These are phyloP conservation scores for Stagonosporopsis cucurbitacearum DNA, from an alignment of 2,329 filamentous ascomycete genomes.

Conservation along the genomic window DNA sequence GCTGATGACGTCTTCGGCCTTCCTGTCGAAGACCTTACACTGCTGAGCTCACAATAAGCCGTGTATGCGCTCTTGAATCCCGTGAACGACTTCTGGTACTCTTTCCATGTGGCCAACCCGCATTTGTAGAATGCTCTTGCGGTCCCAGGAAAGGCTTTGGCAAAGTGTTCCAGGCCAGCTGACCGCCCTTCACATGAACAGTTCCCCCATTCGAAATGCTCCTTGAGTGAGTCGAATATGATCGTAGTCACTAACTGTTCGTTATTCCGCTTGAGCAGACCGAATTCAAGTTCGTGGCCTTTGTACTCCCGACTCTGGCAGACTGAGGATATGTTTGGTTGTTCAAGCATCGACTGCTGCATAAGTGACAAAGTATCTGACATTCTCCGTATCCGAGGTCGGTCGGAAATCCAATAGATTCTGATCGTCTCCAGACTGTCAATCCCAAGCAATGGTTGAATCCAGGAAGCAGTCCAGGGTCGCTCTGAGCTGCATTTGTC, in stretches of 20 bases:
- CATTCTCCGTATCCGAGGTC: slow-evolving; percentile 20
- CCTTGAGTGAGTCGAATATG: background rate
- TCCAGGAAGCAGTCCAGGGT: slow-evolving; percentile 24
- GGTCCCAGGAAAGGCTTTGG: background rate
- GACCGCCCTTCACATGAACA: slow-evolving; percentile 4
- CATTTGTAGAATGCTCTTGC: slow-evolving; percentile 4
- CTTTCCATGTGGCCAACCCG: slow-evolving; percentile 12
- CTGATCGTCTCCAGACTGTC: slow-evolving; percentile 21
- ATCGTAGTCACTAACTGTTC: background rate
- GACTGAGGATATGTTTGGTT: background rate
- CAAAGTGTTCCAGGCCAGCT: slow-evolving; percentile 1
- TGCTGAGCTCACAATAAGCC: slow-evolving; percentile 8
- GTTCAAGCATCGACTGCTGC: slow-evolving; percentile 23
- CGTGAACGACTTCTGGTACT: slow-evolving; percentile 3
- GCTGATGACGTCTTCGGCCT: background rate
- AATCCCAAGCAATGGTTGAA: slow-evolving; percentile 26
- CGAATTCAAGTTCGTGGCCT: slow-evolving; percentile 9
- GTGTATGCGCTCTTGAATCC: slow-evolving; percentile 12
- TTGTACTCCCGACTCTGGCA: too few species aligned
- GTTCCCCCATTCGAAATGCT: slow-evolving; percentile 2
- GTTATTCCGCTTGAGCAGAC: background rate
- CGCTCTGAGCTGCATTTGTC: slow-evolving; percentile 11
- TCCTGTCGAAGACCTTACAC: background rate
- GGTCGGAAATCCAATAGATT: slow-evolving; percentile 27
- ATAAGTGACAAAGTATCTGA: slow-evolving; percentile 22